A percentile compares a stretch with the other conserved stretches of the same genome.
These are phyloP conservation scores for Thelonectria olida DNA, from an alignment of 2,329 filamentous ascomycete genomes.

Conservation along the genomic window DNA sequence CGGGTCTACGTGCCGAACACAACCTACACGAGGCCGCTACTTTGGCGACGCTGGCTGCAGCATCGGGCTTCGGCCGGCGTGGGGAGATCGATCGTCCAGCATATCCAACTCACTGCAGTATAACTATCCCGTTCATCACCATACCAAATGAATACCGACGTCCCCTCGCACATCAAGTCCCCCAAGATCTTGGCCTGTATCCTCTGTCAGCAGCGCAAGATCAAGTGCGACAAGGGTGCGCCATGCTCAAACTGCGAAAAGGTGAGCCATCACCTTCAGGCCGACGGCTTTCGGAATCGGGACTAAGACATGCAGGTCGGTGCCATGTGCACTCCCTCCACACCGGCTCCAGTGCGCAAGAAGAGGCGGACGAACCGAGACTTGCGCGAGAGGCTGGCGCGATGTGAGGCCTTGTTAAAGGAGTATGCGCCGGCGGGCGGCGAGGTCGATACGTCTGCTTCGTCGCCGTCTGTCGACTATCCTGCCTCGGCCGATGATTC, in stretches of 20 bases:
- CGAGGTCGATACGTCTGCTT: not conserved
- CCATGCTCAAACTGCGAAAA: constrained; percentile 23
- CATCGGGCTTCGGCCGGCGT: not conserved
- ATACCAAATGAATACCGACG: constrained; percentile 8
- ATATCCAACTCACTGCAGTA: not conserved
- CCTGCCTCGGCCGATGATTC: constrained; percentile 1
- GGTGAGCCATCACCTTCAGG: not conserved
- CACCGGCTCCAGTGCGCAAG: constrained; percentile 40
- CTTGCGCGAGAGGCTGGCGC: constrained; percentile 36
- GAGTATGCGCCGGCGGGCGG: constrained; percentile 18
- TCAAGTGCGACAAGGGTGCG: constrained; percentile 6
- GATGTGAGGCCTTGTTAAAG: constrained; percentile 36
- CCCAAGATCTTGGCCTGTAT: constrained; percentile 15
- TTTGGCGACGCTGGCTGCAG: not conserved
- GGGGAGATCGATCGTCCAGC: not conserved
- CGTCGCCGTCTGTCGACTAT: constrained; percentile 4
- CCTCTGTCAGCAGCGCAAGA: constrained; percentile 16
- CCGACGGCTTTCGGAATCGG: no score
- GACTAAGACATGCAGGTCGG: constrained; percentile 11
- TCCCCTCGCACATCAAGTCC: not conserved
- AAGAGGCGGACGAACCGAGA: constrained; percentile 41
- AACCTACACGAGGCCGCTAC: no score
- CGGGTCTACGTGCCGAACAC: no score
- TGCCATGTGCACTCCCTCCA: constrained; percentile 37
- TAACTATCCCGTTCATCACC: not conserved